These are phyloP conservation scores for Suillus alpinus DNA, from an alignment of 768 basidiomycete species.

Conservation along the genomic window DNA sequence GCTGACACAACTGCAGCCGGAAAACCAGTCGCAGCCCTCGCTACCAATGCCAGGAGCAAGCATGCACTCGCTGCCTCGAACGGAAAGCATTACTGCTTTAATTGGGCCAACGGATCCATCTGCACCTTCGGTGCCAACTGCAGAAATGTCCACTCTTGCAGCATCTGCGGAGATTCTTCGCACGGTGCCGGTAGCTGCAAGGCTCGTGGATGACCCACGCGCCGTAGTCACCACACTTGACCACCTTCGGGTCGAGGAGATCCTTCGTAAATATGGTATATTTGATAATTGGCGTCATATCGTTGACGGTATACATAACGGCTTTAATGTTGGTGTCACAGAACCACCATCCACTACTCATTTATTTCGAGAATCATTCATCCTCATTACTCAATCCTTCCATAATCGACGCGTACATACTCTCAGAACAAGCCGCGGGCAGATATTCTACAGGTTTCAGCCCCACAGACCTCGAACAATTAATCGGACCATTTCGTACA, in stretches of 20 bases:
- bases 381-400: slow-evolving; percentile 25
- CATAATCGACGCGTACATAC: slow-evolving; percentile 33
- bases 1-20: fast-evolving
- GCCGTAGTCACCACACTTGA: slow-evolving; percentile 32
- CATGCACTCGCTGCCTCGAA: neutral
- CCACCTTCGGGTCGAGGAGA: slow-evolving; percentile 4
- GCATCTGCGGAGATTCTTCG: slow-evolving; percentile 21
- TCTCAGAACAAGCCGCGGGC: neutral
- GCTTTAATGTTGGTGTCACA: slow-evolving; percentile 36
- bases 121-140: neutral
- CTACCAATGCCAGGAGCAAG: neutral
- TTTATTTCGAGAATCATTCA: slow-evolving; percentile 33
- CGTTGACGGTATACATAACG: slow-evolving; percentile 27
- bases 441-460: too few species aligned
- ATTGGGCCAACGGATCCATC: neutral
- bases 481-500: too few species aligned
- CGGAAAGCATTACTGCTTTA: neutral
- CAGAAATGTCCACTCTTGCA: slow-evolving; percentile 24
- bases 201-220: slow-evolving; percentile 25
- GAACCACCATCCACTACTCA: slow-evolving; percentile 13
- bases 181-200: slow-evolving; percentile 32
- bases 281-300: slow-evolving; percentile 26
- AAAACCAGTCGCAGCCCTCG: neutral
- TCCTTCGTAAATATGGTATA: slow-evolving; percentile 16
- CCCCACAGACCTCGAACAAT: too few species aligned